Conservation (phyloP, 2,329 filamentous ascomycete genomes). For the Sporothrix sp. region DNA sequence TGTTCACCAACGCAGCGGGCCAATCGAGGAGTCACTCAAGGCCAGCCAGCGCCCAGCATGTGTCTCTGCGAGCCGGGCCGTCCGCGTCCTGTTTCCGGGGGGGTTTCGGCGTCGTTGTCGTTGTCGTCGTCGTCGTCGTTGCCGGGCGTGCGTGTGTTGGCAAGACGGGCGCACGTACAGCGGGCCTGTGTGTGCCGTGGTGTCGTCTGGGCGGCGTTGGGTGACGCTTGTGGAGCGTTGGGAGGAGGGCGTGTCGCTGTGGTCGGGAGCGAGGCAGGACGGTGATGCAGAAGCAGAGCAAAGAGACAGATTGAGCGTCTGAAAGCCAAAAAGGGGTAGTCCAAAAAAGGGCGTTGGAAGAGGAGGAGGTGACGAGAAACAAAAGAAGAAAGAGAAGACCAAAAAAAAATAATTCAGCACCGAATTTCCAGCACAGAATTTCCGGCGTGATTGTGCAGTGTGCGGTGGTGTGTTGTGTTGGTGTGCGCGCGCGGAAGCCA, state of each 20-base stretch:
- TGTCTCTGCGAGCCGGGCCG: too few relatives aligned
- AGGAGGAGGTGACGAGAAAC: not conserved
- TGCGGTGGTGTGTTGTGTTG: constrained; percentile 7
- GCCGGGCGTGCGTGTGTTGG: not conserved
- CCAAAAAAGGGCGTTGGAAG: constrained; percentile 1
- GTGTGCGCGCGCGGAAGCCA: constrained; percentile 4
- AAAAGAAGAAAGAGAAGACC: constrained; percentile 3
- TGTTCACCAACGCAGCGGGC: not conserved
- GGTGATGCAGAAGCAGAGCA: not conserved
- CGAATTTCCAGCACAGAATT: constrained; percentile 9
- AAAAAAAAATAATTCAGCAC: constrained; percentile 11
- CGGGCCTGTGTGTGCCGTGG: not conserved
- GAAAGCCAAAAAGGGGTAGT: too few relatives aligned
- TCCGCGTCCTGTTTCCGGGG: too few relatives aligned
- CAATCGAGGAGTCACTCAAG: not conserved
- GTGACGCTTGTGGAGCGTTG: constrained; percentile 3
- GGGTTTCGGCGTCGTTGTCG: too few relatives aligned
- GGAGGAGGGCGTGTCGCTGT: too few relatives aligned
- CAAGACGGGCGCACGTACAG: not conserved
- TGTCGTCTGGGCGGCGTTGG: not conserved
- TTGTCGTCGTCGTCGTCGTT: too few relatives aligned
- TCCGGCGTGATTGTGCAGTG: constrained; percentile 13
- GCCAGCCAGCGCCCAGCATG: not conserved
- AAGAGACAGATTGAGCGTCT: too few relatives aligned
- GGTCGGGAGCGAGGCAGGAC: not conserved